Percentiles rank a stretch among this genome's conserved stretches.
Evolutionary conservation across 257 asterid species (phyloP).

Genomic region (Nicotiana attenuata): DNA sequence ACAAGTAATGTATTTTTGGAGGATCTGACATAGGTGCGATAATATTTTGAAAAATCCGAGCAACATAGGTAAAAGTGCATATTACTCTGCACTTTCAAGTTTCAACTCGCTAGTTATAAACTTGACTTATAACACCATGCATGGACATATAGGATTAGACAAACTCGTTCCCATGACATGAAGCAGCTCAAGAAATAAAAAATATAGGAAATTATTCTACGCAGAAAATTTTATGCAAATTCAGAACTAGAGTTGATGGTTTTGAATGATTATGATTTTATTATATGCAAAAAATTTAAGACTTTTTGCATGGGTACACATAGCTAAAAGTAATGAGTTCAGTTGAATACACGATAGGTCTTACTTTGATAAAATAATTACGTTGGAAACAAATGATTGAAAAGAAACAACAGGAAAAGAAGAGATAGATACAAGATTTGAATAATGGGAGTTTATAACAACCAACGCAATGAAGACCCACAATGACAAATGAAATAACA

Average conservation of each 20-base stretch:
- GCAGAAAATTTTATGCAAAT: too few species aligned
- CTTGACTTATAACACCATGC: neutral
- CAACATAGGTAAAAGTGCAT: neutral
- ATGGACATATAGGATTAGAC: neutral
- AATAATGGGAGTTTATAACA: neutral
- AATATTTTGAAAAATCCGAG: neutral
- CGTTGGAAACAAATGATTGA: neutral
- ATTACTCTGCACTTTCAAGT: neutral
- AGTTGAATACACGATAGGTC: neutral
- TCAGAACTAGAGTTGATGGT: too few species aligned
- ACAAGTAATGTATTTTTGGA: too few species aligned
- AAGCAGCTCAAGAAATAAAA: neutral
- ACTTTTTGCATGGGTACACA: too few species aligned
- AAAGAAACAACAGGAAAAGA: neutral
- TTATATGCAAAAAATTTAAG: too few species aligned
- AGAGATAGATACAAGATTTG: slow-evolving; percentile 5
- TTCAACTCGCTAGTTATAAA: neutral
- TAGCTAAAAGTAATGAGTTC: too few species aligned
- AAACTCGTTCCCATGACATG: neutral
- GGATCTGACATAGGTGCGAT: too few species aligned
- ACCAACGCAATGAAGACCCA: neutral
- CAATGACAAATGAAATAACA: neutral
- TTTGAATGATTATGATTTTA: too few species aligned
- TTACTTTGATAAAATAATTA: neutral
- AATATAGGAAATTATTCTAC: too few species aligned